Percentiles rank a stretch among this genome's conserved stretches.
Evolutionary conservation across 768 basidiomycete genomes (phyloP).

Genomic region (Amanita fuliginea): DNA sequence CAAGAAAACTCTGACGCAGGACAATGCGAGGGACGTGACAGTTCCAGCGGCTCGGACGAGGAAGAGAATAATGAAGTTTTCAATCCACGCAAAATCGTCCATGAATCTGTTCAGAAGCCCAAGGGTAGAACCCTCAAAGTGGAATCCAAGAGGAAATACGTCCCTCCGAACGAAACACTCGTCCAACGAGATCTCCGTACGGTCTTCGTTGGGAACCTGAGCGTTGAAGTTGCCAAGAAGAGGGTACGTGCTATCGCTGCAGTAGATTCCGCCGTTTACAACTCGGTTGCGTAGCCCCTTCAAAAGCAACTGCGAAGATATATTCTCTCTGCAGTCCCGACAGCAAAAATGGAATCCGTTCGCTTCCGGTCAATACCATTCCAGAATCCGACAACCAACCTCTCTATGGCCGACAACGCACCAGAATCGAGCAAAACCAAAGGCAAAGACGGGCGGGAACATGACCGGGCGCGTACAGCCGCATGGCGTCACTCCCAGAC

Average conservation of each 20-base stretch:
- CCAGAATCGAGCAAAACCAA: slow-evolving; percentile 17
- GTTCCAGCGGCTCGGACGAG: slow-evolving; percentile 10
- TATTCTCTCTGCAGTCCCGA: slow-evolving; percentile 58
- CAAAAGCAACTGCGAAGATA: slow-evolving; percentile 72
- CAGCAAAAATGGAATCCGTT: slow-evolving; percentile 80
- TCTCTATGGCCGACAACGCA: slow-evolving; percentile 22
- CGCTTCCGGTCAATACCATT: slow-evolving; percentile 94
- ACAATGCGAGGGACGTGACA: slow-evolving; percentile 7
- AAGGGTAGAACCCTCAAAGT: slow-evolving; percentile 11
- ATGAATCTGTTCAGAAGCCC: slow-evolving; percentile 42
- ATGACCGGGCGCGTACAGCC: slow-evolving; percentile 47
- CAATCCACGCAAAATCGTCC: slow-evolving; percentile 30
- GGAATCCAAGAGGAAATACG: slow-evolving; percentile 29
- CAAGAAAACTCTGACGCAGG: not conserved
- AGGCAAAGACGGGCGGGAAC: slow-evolving; percentile 24
- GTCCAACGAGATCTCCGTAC: slow-evolving; percentile 73
- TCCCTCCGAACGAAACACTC: slow-evolving; percentile 60
- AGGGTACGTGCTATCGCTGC: slow-evolving; percentile 38
- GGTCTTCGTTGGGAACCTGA: slow-evolving; percentile 86
- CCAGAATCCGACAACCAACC: slow-evolving; percentile 59
- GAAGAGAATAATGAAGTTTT: slow-evolving; percentile 8
- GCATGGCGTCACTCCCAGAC: slow-evolving; percentile 41
- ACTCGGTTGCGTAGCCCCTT: slow-evolving; percentile 35
- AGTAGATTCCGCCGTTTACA: not conserved
- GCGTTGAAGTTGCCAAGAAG: slow-evolving; percentile 62